Evolutionary conservation across 352 stramenopile species (phyloP).

Genomic region (Pythium volutum): DNA sequence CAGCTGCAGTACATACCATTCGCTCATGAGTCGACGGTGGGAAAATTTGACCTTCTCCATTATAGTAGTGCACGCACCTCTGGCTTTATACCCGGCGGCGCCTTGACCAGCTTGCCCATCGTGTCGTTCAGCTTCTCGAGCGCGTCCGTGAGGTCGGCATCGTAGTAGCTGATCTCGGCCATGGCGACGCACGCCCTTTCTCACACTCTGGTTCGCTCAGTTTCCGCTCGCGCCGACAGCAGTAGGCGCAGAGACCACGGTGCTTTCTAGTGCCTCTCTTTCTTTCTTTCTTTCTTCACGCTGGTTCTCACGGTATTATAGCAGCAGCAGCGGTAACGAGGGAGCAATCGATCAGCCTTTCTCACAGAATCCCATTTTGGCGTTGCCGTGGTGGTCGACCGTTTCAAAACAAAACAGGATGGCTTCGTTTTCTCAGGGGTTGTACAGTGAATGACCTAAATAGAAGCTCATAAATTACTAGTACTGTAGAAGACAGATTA

Average conservation of each 20-base stretch:
- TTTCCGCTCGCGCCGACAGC: not conserved
- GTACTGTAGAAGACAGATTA: conserved; percentile 11
- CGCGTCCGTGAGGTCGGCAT: conserved; percentile 79
- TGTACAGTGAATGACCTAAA: not conserved
- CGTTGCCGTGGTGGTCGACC: not conserved
- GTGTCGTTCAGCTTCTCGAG: conserved; percentile 84
- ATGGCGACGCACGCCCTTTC: conserved; percentile 30
- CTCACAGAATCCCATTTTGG: conserved; percentile 6
- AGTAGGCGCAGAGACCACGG: not conserved
- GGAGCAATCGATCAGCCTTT: too few species aligned
- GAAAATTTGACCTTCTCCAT: not conserved
- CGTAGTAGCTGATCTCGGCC: conserved; percentile 88
- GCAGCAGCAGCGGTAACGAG: too few species aligned
- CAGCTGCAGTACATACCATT: conserved; percentile 35
- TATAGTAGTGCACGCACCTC: conserved; percentile 25
- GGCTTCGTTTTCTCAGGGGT: conserved; percentile 2
- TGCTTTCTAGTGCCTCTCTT: not conserved
- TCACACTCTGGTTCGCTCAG: not conserved
- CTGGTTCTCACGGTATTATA: too few species aligned
- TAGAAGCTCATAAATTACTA: not conserved
- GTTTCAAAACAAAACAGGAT: not conserved
- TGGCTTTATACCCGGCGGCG: conserved; percentile 58
- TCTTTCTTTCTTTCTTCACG: not conserved
- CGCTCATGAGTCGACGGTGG: not conserved
- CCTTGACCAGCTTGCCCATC: conserved; percentile 82